Base-by-base conservation (phyloP, 2,329 filamentous ascomycete genomes). In the Beauveria caledonica region DNA sequence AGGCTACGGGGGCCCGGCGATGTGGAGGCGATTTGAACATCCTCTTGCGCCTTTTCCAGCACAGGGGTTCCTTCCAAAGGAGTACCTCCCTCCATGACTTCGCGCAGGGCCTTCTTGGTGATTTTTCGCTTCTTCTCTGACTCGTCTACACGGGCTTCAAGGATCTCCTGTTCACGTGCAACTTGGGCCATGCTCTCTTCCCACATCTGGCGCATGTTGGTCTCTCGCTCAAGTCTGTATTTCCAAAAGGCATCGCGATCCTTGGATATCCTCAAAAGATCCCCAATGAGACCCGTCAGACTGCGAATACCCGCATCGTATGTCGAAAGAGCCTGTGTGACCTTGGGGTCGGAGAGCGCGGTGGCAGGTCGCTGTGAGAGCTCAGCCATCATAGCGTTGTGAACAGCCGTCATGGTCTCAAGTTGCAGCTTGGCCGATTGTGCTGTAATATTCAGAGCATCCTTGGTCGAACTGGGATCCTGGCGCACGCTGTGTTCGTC, bases 181-280 rank as follows among this genome's bases (percentile, higher is more conserved):
- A 99, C 89, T 68, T 92, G 87, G 10, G 94, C 92, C 94, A 99
- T 97, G 74, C 92, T 97, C 69, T 99, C 94, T 74, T 99, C 94
- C 94, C 94, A 99, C 85, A 99, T 90, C 62, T 90, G 87, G 42
- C 94, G 86, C 76, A 97, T 88, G 70, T 96, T 90, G 48, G 87
- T 87, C 75, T 99, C 94, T 58, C 92, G 87, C 66, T 96, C 92
- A 45, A 99, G 79, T 15, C 92, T 87, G 71, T 96, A 95, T 72
- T 97, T 93, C 94, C 94, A 99, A 72, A 96, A 96, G 0, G 91
- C 86, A 73, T 99, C 94, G 56, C 95, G 88, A 70, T 99, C 94
- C 68, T 89, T 87, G 9, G 92, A 93, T 68, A 99, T 97, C 55
- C 92, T 90, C 51, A 97, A 79, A 9, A 99, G 80, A 71, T 97